phyloP scores from a whole-genome alignment of 148 eudicot species.

The Agrostemma githago region DNA sequence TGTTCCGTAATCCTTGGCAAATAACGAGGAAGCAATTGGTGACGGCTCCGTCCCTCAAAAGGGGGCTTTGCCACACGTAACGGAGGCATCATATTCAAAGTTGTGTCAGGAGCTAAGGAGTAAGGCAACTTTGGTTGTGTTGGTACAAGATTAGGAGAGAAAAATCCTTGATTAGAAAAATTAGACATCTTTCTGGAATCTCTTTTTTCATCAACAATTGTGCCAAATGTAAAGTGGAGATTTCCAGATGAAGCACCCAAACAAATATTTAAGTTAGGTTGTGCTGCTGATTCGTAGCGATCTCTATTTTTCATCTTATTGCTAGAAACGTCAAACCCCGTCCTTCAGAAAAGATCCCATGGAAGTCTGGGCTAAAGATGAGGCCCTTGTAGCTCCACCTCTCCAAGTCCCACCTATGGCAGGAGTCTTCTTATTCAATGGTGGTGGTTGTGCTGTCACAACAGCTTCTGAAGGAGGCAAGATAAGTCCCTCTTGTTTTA shows the following conservation, averaged over 20 bases:
- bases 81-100: conserved; percentile 38
- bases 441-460: conserved; percentile 2
- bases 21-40: conserved; percentile 94
- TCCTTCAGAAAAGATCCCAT: conserved; percentile 34
- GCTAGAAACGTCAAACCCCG: conserved; percentile 28
- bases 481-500: conserved; percentile 40
- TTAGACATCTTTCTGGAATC: conserved; percentile 40
- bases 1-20: conserved; percentile 98
- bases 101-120: conserved; percentile 47
- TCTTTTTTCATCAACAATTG: conserved; percentile 45
- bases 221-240: conserved; percentile 33
- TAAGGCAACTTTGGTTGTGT: conserved; percentile 47
- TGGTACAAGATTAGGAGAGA: conserved; percentile 55
- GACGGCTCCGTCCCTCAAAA: conserved; percentile 80
- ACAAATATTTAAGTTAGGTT: conserved; percentile 64
- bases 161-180: conserved; percentile 46
- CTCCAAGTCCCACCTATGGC: background rate
- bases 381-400: conserved; percentile 33
- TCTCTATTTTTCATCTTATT: conserved; percentile 33
- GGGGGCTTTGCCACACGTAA: conserved; percentile 90
- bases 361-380: conserved; percentile 41
- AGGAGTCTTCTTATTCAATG: background rate
- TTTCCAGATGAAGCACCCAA: conserved; percentile 54
- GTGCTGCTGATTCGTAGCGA: conserved; percentile 41
- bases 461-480: conserved; percentile 37